Conservation (phyloP, 139 green algal species). For the Pleodorina starrii region DNA sequence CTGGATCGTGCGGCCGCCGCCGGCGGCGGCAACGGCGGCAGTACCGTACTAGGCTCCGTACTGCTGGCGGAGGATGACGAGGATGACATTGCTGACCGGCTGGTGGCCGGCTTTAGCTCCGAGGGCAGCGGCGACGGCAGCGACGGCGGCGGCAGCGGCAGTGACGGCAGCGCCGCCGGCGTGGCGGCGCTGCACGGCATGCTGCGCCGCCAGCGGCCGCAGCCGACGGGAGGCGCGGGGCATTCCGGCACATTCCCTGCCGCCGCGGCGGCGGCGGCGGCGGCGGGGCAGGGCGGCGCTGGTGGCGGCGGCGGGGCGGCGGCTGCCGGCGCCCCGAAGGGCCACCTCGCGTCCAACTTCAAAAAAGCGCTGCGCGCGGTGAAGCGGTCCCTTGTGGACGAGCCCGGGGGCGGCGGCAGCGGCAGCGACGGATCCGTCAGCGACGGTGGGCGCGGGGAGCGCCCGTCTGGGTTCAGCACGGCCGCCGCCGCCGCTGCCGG, state of each 20-base stretch:
- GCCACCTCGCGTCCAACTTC: not conserved
- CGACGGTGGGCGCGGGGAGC: not conserved
- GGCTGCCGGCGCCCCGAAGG: not conserved
- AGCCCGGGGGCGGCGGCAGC: not conserved
- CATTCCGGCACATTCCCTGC: no score
- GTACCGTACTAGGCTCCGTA: not conserved
- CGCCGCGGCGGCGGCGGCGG: no score
- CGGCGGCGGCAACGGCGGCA: not conserved
- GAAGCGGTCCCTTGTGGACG: constrained; percentile 2
- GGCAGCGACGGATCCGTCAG: not conserved
- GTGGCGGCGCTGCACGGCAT: constrained; percentile 39
- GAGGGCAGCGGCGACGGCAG: not conserved
- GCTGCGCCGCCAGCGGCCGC: constrained; percentile 6
- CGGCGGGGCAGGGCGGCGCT: not conserved
- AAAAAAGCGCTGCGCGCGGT: not conserved
- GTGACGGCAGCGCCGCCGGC: not conserved
- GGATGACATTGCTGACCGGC: constrained; percentile 11
- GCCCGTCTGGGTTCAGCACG: no score
- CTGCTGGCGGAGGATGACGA: constrained; percentile 1
- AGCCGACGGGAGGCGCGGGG: no score
- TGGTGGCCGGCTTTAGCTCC: constrained; percentile 4
- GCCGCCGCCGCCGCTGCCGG: not conserved
- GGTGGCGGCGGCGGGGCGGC: not conserved
- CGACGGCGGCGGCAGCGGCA: not conserved
- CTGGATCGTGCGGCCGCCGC: not conserved